A percentile compares a stretch with the other conserved stretches of the same genome.
Evolutionary conservation across 176 grass and related monocot species (phyloP).

Genomic region (Aegilops sharonensis): DNA sequence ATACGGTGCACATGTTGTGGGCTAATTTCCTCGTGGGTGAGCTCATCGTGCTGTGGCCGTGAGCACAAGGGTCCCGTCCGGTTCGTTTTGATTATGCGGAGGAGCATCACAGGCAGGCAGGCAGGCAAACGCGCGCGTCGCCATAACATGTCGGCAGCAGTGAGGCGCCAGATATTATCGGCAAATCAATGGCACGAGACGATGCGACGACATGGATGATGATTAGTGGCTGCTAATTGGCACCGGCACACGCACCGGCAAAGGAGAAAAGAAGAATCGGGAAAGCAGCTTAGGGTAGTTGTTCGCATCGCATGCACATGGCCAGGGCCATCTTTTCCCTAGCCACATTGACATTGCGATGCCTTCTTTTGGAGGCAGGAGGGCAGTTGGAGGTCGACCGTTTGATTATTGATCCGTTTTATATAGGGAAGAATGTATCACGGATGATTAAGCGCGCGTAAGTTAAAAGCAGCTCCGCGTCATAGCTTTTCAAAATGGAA

Average conservation of each 20-base stretch:
- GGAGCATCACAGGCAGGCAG: too few relatives aligned
- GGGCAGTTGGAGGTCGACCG: slow-evolving; percentile 3
- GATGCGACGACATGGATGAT: neutral
- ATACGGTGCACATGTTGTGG: too few relatives aligned
- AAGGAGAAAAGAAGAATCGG: neutral
- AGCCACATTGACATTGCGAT: neutral
- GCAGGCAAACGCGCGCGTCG: too few relatives aligned
- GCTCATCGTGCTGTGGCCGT: neutral
- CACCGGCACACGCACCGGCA: neutral
- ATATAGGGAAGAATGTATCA: neutral
- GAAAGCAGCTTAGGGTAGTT: neutral
- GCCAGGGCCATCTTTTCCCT: too few relatives aligned
- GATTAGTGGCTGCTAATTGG: neutral
- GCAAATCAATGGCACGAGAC: neutral
- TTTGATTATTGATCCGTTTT: neutral
- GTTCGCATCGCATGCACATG: neutral
- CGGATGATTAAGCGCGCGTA: neutral
- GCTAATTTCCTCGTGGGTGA: neutral
- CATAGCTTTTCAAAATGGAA: neutral
- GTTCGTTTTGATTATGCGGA: too few relatives aligned
- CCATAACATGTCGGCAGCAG: too few relatives aligned
- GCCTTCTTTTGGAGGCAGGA: neutral
- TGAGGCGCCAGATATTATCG: neutral
- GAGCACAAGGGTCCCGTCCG: neutral
- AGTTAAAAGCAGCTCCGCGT: neutral